Base-by-base conservation (phyloP, 1,284 basidiomycete species). In the Microbotryum silenes-acaulis region DNA sequence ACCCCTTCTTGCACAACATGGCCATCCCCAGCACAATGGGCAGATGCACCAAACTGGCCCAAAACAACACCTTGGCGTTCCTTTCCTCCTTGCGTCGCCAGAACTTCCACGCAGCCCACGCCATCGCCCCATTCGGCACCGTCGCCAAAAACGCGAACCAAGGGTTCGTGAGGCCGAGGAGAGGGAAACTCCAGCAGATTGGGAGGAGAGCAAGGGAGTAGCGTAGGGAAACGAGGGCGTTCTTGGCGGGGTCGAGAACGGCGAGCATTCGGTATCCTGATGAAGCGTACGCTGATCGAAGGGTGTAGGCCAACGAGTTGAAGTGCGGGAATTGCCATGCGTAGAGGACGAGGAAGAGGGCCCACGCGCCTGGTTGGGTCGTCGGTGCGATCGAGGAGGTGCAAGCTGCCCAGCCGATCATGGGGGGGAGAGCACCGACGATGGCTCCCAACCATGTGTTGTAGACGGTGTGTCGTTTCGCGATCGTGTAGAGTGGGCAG, bases 311-410 rank as follows among this genome's bases (percentile, higher is more conserved):
- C n/a, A 98, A 81, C 2, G 91, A 79, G 77, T 96, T 97, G 79
- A 99, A 98, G 76, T 98, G 96, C 21, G 96, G 94, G 76, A 98
- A 98, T 74, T 99, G 96, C 96, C 96, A 99, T 62, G 88, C 88
- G 77, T 87, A 99, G 16, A 97, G 82, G 56, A 97, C 76, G 73
- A 84, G 79, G 76, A 88, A 89, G 3, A 97, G 78, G 2, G 85
- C 63, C 69, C 69, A 71, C 7, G 72, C 70, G 46, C 72, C 69
- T 0, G 85, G 83, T 69, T 85, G 79, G 0, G 81, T 69, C 10
- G 83, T 80, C 0, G 88, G 88, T 70, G 88, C 78, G 23, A 97
- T 76, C 10, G 83, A 80, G 18, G 89, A 90, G 0, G 91, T 93
- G 63, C 88, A 91, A 0, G 94, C 94, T 4, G 92, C 87, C 93